A percentile compares a stretch with the other conserved stretches of the same genome.
phyloP scores from a whole-genome alignment of 1,284 basidiomycete genomes.

The Irpex sp. region DNA sequence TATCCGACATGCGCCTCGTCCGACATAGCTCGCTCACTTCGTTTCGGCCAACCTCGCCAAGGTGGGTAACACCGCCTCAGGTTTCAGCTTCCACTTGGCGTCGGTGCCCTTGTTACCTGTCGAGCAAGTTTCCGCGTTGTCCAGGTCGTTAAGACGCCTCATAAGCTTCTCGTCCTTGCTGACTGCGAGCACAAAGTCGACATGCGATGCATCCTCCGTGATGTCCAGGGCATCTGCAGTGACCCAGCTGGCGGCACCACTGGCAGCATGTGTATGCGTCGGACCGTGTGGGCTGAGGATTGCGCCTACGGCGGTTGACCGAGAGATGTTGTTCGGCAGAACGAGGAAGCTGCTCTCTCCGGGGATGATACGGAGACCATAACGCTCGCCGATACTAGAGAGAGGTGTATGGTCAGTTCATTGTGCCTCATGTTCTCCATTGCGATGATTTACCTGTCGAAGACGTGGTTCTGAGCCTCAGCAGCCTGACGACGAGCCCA shows the following conservation, averaged over 20 bases:
- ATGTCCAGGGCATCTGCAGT: conserved; percentile 27
- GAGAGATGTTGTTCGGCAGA: conserved; percentile 79
- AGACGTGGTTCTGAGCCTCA: conserved; percentile 89
- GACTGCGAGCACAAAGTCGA: conserved; percentile 64
- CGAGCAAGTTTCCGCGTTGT: conserved; percentile 67
- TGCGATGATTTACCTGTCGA: conserved; percentile 52
- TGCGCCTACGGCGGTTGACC: conserved; percentile 75
- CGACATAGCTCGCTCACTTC: conserved; percentile 18
- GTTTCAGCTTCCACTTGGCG: conserved; percentile 66
- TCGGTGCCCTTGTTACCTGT: conserved; percentile 70
- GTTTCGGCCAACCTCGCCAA: conserved; percentile 36
- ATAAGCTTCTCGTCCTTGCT: conserved; percentile 75
- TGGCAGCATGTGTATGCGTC: conserved; percentile 42
- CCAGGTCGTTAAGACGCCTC: conserved; percentile 68
- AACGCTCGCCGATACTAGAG: conserved; percentile 70
- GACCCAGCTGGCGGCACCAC: conserved; percentile 34
- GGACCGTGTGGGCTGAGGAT: conserved; percentile 70
- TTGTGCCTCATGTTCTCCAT: not conserved
- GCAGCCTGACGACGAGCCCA: conserved; percentile 86
- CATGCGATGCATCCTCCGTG: conserved; percentile 36
- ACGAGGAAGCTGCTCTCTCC: conserved; percentile 79
- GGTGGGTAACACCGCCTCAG: conserved; percentile 35
- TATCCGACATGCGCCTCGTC: too few species aligned
- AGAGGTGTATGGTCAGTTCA: conserved; percentile 1
- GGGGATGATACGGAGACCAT: conserved; percentile 77